These are phyloP conservation scores for Solanum sparsipilum DNA, from an alignment of 257 asterid species.

Conservation along the genomic window DNA sequence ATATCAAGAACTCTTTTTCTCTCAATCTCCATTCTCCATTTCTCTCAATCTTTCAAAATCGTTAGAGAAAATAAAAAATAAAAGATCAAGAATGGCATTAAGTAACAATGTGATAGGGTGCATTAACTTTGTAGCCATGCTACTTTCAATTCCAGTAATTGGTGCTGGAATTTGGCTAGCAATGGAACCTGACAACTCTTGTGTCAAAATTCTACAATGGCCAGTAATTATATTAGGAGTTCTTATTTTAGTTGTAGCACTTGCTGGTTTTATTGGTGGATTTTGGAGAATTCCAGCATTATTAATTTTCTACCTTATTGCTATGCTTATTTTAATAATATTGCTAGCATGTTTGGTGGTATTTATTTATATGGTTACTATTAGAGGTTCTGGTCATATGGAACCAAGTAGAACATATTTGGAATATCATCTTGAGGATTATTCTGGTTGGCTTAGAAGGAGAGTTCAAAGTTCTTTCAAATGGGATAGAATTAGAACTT, in stretches of 20 bases:
- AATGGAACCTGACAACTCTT: slow-evolving; percentile 59
- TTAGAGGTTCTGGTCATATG: slow-evolving; percentile 56
- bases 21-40: not conserved
- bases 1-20: not conserved
- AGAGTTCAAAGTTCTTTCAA: slow-evolving; percentile 58
- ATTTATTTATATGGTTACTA: slow-evolving; percentile 59
- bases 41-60: not conserved
- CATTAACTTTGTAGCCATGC: slow-evolving; percentile 61
- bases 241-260: slow-evolving; percentile 38
- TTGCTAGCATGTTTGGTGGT: slow-evolving; percentile 62
- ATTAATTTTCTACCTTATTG: slow-evolving; percentile 50
- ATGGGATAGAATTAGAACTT: slow-evolving; percentile 75
- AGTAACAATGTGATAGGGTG: slow-evolving; percentile 67
- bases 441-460: slow-evolving; percentile 52
- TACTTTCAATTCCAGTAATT: slow-evolving; percentile 67
- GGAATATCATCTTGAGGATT: slow-evolving; percentile 63
- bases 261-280: slow-evolving; percentile 74
- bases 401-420: slow-evolving; percentile 66
- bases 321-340: slow-evolving; percentile 62
- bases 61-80: not conserved
- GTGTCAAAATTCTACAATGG: slow-evolving; percentile 67
- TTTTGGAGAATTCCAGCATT: slow-evolving; percentile 65
- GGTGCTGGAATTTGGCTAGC: slow-evolving; percentile 88
- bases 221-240: slow-evolving; percentile 73
- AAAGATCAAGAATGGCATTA: slow-evolving; percentile 39